phyloP scores from a whole-genome alignment of 169 alveolate genomes.

The Plasmodium berghei region DNA sequence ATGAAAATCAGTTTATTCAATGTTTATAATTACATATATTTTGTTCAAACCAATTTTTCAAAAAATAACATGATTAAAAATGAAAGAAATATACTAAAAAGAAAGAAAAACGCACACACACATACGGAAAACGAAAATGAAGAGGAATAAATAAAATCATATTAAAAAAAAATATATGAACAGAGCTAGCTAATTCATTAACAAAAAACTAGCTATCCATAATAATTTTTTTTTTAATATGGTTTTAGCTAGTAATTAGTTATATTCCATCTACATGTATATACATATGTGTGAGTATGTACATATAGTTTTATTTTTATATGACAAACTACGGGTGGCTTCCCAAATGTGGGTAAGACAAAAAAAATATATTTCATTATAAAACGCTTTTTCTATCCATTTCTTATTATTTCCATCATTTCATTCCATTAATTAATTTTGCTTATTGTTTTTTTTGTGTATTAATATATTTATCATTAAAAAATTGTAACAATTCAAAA shows the following conservation, averaged over 20 bases:
- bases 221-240: too few species aligned
- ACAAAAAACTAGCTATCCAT: too few species aligned
- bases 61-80: constrained; percentile 10
- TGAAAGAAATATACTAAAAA: constrained; percentile 12
- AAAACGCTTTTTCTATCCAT: not conserved
- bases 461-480: not conserved
- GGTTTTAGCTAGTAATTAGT: too few species aligned
- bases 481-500: not conserved
- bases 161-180: not conserved
- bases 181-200: not conserved
- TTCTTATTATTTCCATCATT: too few species aligned
- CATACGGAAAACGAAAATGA: not conserved
- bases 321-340: too few species aligned
- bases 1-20: constrained; percentile 79
- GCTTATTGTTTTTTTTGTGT: too few species aligned
- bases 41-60: constrained; percentile 66
- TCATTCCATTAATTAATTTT: too few species aligned
- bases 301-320: too few species aligned
- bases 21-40: constrained; percentile 29
- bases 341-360: too few species aligned
- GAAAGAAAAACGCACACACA: constrained; percentile 2
- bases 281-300: too few species aligned
- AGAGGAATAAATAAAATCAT: not conserved
- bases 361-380: too few species aligned
- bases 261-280: too few species aligned